Percentiles rank a stretch among this genome's conserved stretches.
These are phyloP conservation scores for Lepidopterella palustris DNA, from an alignment of 495 filamentous ascomycete genomes.

Conservation along the genomic window DNA sequence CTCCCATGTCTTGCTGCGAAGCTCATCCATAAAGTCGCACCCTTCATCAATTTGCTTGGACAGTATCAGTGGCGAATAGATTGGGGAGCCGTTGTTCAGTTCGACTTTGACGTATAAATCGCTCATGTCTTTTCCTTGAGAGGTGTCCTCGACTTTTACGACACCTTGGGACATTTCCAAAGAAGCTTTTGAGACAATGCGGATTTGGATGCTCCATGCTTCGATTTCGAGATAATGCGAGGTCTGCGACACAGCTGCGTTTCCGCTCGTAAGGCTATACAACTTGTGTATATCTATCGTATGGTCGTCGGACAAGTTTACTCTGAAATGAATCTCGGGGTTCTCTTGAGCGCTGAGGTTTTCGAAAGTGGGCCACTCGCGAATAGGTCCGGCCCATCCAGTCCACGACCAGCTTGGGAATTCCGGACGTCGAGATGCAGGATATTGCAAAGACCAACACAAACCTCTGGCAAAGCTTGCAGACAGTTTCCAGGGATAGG, in stretches of 20 bases:
- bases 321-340: background rate
- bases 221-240: background rate
- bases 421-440: background rate
- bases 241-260: background rate
- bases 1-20: background rate
- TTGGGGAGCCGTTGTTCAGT: background rate
- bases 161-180: background rate
- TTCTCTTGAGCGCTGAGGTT: background rate
- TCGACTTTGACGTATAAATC: background rate
- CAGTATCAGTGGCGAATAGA: background rate
- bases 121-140: background rate
- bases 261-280: background rate
- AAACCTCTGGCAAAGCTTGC: constrained; percentile 1
- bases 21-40: background rate
- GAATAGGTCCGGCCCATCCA: background rate
- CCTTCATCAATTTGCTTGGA: background rate
- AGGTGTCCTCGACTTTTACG: background rate
- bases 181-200: background rate
- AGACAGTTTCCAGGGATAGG: background rate
- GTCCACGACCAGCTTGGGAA: constrained; percentile 7
- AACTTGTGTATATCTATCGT: background rate
- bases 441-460: background rate
- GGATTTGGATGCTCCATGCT: background rate
- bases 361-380: background rate
- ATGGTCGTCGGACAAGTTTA: background rate